Base-by-base conservation (phyloP, 495 filamentous ascomycete genomes). In the Terfezia claveryi region DNA sequence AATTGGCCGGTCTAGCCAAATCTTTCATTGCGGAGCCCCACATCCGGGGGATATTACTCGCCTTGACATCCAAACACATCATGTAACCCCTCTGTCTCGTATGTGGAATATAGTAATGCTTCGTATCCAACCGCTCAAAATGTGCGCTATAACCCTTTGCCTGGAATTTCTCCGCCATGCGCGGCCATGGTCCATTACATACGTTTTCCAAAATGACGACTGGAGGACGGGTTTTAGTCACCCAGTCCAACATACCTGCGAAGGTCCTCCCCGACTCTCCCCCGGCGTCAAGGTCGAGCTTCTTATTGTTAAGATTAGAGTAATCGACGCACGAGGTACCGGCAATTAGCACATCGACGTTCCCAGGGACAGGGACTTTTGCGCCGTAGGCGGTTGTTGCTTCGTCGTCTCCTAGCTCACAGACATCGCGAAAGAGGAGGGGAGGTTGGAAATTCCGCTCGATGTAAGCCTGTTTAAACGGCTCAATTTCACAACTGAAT, bases 191-290 rank as follows among this genome's bases (percentile, higher is more conserved):
- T 0, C 80, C 81, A 38, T 54, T 62, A 2, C 59, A 53, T 5
- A 92, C 80, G 59, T 93, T 93, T 65, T 93, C 86, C 3, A 88
- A 66, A 20, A 93, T 71, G 36, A 88, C 69, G 8, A 87, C 63
- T 6, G 70, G 73, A 0, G 86, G 86, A 0, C 75, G 69, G 49
- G 73, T 70, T 8, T 59, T 67, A 12, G 67, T 63, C 0, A 76
- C 73, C 59, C 85, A 85, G 7, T 61, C 61, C 8, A 84, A 41
- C 46, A 85, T 73, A 0, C 75, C 76, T 37, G 72, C 70, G 63
- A 86, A 86, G 0, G 85, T 92, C 46, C 77, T 70, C 0, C 73
- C 73, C 0, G 85, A 87, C 58, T 87, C 78, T 17, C 86, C 84
- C 10, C 66, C 62, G 0, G 71, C 66, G 12, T 73, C 66, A 0